phyloP scores from a whole-genome alignment of 805 yeast genomes.

The Starmerella sirachaensis region DNA sequence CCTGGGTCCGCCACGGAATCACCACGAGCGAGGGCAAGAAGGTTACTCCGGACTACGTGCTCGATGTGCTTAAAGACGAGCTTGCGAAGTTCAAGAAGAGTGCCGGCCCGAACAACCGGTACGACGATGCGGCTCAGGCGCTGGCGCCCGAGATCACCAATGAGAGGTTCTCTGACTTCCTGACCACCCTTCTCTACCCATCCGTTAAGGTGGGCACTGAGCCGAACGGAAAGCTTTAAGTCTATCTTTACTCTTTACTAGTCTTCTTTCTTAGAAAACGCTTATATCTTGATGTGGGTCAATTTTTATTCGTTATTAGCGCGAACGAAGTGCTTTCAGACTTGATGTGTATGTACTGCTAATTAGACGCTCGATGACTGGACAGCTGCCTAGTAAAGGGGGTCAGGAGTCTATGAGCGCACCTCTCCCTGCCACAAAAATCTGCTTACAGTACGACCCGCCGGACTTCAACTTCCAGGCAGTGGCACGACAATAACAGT shows the following conservation, averaged over 20 bases:
- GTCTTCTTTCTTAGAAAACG: no score
- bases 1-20: slow-evolving; percentile 59
- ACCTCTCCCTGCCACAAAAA: no score
- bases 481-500: no score
- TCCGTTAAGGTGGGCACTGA: slow-evolving; percentile 33
- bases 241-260: not conserved
- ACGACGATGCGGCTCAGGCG: slow-evolving; percentile 43
- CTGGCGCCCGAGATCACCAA: slow-evolving; percentile 55
- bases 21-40: slow-evolving; percentile 43
- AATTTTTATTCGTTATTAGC: no score
- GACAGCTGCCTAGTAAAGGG: no score
- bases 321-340: no score
- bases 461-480: no score
- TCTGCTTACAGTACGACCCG: no score
- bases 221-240: slow-evolving; percentile 23
- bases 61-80: slow-evolving; percentile 44
- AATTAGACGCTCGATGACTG: no score
- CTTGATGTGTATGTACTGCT: no score
- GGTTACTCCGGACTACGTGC: slow-evolving; percentile 42
- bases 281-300: no score
- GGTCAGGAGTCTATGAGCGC: no score
- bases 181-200: slow-evolving; percentile 51
- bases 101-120: slow-evolving; percentile 39
- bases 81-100: slow-evolving; percentile 38
- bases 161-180: slow-evolving; percentile 51